phyloP scores from a whole-genome alignment of 83 land plant genomes.

The Isoetes engelmannii region DNA sequence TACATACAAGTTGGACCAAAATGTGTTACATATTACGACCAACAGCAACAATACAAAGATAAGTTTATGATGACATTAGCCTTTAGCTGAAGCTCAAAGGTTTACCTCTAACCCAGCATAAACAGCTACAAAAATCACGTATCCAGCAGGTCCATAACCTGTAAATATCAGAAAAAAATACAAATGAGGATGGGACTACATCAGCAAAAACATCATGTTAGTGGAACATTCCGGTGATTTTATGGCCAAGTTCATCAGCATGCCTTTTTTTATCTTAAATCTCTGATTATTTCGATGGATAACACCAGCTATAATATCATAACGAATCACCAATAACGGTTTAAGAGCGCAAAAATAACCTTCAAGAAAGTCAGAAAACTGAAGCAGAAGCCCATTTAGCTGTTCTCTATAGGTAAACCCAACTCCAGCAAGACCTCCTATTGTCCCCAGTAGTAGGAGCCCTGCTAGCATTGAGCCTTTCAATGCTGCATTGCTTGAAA shows the following conservation, averaged over 20 bases:
- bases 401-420: constrained; percentile 75
- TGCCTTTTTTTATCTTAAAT: too few species aligned
- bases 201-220: neutral
- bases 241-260: too few species aligned
- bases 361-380: constrained; percentile 76
- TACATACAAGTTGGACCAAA: too few species aligned
- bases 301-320: too few species aligned
- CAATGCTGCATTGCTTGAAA: constrained; percentile 38
- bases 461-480: constrained; percentile 80
- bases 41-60: neutral
- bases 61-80: too few species aligned
- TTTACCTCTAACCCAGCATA: constrained; percentile 97
- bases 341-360: constrained; percentile 30
- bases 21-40: neutral
- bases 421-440: constrained; percentile 70
- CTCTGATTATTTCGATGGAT: too few species aligned
- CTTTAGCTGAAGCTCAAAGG: too few species aligned
- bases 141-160: constrained; percentile 95
- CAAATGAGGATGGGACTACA: neutral
- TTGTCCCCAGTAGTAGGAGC: constrained; percentile 55
- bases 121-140: constrained; percentile 87
- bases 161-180: neutral
- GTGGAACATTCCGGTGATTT: neutral
- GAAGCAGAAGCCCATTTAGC: constrained; percentile 64
- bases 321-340: too few species aligned